Evolutionary conservation across 164 flowering plant species (phyloP), one percentile per base, ranked within the genome.

Genomic region (Platanus orientalis): DNA sequence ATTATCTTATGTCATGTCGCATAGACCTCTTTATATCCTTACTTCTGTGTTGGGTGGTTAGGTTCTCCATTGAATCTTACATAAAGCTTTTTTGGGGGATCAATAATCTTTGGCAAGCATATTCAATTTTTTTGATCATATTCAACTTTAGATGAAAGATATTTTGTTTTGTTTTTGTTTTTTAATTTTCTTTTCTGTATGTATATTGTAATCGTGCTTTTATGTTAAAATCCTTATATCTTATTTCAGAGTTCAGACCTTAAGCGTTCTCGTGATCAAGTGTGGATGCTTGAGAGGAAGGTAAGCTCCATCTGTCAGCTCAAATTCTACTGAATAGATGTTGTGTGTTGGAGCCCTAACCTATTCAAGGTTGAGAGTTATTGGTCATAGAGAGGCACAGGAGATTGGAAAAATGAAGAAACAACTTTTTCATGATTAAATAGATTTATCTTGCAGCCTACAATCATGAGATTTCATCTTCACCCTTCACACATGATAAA

Each of bases 271-370:
- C 91, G 92, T 56, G 79, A 81, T 60, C 88, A 76, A 80, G 90
- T 89, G 42, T 78, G 75, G 59, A 56, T 29, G 45, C 86, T 92
- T 63, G 98, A 92, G 72, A 78, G 71, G 73, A 88, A 86, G 95
- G 98, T 89, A 58, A 21, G 40, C 2, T 19, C 9, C 54, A 16
- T 2, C 14, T 59, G 23, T 16, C 10, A 5, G 19, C 51, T 51
- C 2, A 1, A 23, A 45, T 6, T 10, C 13, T 12, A 24, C 26
- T 23, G 0, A 36, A 16, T 36, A 39, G 19, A 49, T 49, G 52
- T 5, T 0, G 52, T 49, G 20, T 24, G 24, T 21, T 21, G 24
- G 10, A 49, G 52, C 12, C 42, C 12, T 14, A 7, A 36, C 2
- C 42, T 14, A 36, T 7, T 1, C 42, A 36, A 36, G 42, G 42